phyloP scores from a whole-genome alignment of 768 basidiomycete genomes.

The Paxillus involutus region DNA sequence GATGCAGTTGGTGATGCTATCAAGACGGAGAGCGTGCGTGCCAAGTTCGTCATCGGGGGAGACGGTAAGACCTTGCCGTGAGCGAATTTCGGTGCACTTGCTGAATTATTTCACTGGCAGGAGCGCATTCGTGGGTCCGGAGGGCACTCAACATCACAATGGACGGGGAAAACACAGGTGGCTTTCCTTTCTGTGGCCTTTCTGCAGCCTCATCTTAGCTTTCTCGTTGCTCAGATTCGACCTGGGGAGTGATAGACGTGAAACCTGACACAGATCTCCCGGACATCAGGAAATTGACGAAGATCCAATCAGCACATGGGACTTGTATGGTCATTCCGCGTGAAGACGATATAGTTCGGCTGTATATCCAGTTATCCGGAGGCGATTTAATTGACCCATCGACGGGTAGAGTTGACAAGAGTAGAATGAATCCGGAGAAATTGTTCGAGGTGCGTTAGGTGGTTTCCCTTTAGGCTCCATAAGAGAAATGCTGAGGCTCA shows the following conservation, averaged over 20 bases:
- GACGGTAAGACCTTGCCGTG: conserved; percentile 13
- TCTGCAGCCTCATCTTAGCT: conserved; percentile 14
- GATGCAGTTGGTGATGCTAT: conserved; percentile 22
- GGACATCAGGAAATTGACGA: conserved; percentile 59
- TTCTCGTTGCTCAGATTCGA: conserved; percentile 39
- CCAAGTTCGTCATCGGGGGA: conserved; percentile 26
- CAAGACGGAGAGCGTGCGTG: conserved; percentile 23
- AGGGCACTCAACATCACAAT: conserved; percentile 38
- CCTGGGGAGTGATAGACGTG: conserved; percentile 79
- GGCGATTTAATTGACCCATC: conserved; percentile 40
- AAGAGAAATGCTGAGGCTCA: no score
- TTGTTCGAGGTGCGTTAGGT: conserved; percentile 44
- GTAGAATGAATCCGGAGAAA: conserved; percentile 43
- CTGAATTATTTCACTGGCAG: conserved; percentile 6
- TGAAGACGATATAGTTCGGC: conserved; percentile 57
- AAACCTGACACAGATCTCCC: conserved; percentile 66
- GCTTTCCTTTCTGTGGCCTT: neutral
- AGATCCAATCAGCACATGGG: conserved; percentile 61
- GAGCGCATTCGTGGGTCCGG: conserved; percentile 41
- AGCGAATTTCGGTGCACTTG: no score
- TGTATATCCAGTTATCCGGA: conserved; percentile 64
- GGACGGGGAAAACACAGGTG: conserved; percentile 41
- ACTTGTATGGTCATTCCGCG: conserved; percentile 71
- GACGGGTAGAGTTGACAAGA: conserved; percentile 51
- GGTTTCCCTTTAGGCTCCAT: no score